These are phyloP conservation scores for Ceriops tagal DNA, from an alignment of 345 rosid species.

Conservation along the genomic window DNA sequence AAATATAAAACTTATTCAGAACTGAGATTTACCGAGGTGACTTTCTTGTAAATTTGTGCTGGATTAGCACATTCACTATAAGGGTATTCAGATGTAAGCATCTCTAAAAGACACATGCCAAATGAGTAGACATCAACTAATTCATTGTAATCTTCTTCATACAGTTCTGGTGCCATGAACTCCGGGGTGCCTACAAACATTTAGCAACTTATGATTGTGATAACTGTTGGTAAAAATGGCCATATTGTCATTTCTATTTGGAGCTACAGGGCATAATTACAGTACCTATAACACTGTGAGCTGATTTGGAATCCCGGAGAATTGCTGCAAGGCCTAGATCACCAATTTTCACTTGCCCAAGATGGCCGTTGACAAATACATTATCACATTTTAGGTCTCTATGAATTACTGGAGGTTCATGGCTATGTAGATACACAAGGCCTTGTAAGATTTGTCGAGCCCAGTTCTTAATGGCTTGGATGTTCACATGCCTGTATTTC, in stretches of 20 bases:
- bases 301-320: slow-evolving; percentile 22
- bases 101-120: slow-evolving; percentile 35
- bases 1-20: neutral
- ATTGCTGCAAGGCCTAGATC: slow-evolving; percentile 35
- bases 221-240: too few species aligned
- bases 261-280: neutral
- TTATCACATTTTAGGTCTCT: slow-evolving; percentile 35
- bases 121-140: slow-evolving; percentile 36
- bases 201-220: too few species aligned
- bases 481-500: slow-evolving; percentile 23
- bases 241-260: too few species aligned
- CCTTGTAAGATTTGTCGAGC: slow-evolving; percentile 30
- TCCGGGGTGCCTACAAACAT: slow-evolving; percentile 28
- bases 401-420: slow-evolving; percentile 34
- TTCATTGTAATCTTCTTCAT: slow-evolving; percentile 35
- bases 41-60: slow-evolving; percentile 40
- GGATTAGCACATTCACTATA: slow-evolving; percentile 34
- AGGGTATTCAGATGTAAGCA: slow-evolving; percentile 31
- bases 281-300: slow-evolving; percentile 34
- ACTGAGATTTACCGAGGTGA: slow-evolving; percentile 27
- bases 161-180: slow-evolving; percentile 36
- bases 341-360: slow-evolving; percentile 37
- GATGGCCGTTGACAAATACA: slow-evolving; percentile 36
- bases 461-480: slow-evolving; percentile 28
- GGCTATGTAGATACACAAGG: slow-evolving; percentile 29